A percentile compares a stretch with the other conserved stretches of the same genome.
Evolutionary conservation across 306 rosid genomes (phyloP).

Genomic region (Myrica gale): DNA sequence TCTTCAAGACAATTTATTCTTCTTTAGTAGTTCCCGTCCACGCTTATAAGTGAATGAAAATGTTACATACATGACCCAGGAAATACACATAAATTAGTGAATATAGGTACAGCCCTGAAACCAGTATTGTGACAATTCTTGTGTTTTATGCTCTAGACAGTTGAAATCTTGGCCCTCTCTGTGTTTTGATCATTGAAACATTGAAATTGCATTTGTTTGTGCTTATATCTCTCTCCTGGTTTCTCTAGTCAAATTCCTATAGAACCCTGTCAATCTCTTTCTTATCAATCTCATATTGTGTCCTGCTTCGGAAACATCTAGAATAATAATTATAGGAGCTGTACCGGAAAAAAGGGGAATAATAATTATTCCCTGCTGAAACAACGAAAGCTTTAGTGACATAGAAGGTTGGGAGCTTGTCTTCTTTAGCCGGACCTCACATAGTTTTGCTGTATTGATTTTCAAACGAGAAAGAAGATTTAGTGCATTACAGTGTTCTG

Average conservation of each 20-base stretch:
- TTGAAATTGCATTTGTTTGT: background rate
- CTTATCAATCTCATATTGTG: background rate
- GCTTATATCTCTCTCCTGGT: too few relatives aligned
- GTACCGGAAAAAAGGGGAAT: too few relatives aligned
- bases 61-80: background rate
- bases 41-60: background rate
- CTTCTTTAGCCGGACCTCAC: too few relatives aligned
- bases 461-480: too few relatives aligned
- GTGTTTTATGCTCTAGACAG: background rate
- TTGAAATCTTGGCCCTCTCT: background rate
- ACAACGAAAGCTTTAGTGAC: too few relatives aligned
- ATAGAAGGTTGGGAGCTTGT: background rate
- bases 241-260: background rate
- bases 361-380: too few relatives aligned
- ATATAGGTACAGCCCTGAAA: background rate
- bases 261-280: background rate
- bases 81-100: background rate
- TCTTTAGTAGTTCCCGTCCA: background rate
- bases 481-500: background rate
- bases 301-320: background rate
- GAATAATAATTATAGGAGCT: background rate
- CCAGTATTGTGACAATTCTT: background rate
- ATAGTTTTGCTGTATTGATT: too few relatives aligned
- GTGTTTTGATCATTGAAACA: background rate
- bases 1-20: slow-evolving; percentile 23